phyloP scores from a whole-genome alignment of 1,284 basidiomycete species.

The Austropuccinia psidii region DNA sequence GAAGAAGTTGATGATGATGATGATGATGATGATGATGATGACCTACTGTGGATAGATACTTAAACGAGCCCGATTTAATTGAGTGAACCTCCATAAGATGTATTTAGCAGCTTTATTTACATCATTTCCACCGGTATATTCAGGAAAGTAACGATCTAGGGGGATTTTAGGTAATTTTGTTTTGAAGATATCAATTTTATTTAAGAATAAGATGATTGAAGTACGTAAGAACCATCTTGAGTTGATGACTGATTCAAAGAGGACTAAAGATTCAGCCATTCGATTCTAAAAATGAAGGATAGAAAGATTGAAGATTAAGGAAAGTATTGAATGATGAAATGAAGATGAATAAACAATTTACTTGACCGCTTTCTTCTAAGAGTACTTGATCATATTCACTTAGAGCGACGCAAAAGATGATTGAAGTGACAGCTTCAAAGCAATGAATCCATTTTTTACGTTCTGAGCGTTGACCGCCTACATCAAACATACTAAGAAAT shows the following conservation, averaged over 20 bases:
- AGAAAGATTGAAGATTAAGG: constrained; percentile 51
- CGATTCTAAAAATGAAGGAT: constrained; percentile 63
- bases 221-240: constrained; percentile 94
- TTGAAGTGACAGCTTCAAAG: constrained; percentile 58
- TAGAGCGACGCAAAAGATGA: constrained; percentile 47
- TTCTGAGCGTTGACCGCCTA: constrained; percentile 82
- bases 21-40: background rate
- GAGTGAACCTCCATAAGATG: constrained; percentile 94
- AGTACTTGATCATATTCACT: constrained; percentile 45
- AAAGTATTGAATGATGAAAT: constrained; percentile 55
- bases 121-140: constrained; percentile 86
- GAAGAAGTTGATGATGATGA: background rate
- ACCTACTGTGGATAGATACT: constrained; percentile 73
- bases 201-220: constrained; percentile 84
- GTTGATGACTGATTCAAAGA: constrained; percentile 95
- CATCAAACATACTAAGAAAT: constrained; percentile 65
- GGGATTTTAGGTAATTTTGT: constrained; percentile 78
- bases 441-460: constrained; percentile 60
- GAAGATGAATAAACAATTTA: too few relatives aligned
- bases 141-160: constrained; percentile 81
- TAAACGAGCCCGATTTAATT: constrained; percentile 77
- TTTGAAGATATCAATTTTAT: constrained; percentile 96
- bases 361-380: constrained; percentile 45
- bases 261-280: constrained; percentile 83
- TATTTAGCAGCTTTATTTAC: constrained; percentile 98